phyloP scores from a whole-genome alignment of 179 eudicot species.

The Sideroxylon spinosum region DNA sequence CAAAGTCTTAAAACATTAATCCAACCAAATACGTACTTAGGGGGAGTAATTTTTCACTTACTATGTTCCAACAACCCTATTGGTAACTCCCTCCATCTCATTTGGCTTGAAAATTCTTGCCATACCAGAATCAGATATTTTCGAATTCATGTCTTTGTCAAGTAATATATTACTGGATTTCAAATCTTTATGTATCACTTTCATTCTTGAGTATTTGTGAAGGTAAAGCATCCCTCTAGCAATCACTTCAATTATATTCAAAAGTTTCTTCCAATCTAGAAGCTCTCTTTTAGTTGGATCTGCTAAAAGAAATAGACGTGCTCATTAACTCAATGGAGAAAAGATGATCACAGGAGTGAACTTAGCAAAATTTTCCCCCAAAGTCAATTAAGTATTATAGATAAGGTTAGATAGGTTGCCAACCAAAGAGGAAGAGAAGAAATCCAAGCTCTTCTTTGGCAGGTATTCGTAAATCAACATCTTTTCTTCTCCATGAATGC shows the following conservation, averaged over 20 bases:
- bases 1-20: too few relatives aligned
- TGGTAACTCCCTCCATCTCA: conserved; percentile 15
- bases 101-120: conserved; percentile 26
- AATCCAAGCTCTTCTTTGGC: conserved; percentile 30
- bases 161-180: conserved; percentile 26
- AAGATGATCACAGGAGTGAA: too few relatives aligned
- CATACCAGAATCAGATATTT: conserved; percentile 27
- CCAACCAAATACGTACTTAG: too few relatives aligned
- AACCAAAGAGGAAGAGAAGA: conserved; percentile 25
- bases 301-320: not conserved
- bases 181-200: conserved; percentile 24
- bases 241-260: conserved; percentile 24
- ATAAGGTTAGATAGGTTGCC: not conserved
- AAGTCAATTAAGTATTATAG: too few relatives aligned
- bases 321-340: too few relatives aligned
- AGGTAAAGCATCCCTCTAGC: conserved; percentile 26
- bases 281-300: conserved; percentile 12
- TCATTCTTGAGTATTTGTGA: conserved; percentile 26
- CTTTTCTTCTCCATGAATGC: conserved; percentile 27
- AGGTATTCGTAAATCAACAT: conserved; percentile 27
- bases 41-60: conserved; percentile 10
- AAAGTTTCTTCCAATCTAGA: conserved; percentile 16
- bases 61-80: conserved; percentile 26
- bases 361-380: not conserved
- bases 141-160: conserved; percentile 25